Evolutionary conservation across 1,284 basidiomycete species (phyloP), one percentile per base, ranked within the genome.

Genomic region (Pseudozyma sp.): DNA sequence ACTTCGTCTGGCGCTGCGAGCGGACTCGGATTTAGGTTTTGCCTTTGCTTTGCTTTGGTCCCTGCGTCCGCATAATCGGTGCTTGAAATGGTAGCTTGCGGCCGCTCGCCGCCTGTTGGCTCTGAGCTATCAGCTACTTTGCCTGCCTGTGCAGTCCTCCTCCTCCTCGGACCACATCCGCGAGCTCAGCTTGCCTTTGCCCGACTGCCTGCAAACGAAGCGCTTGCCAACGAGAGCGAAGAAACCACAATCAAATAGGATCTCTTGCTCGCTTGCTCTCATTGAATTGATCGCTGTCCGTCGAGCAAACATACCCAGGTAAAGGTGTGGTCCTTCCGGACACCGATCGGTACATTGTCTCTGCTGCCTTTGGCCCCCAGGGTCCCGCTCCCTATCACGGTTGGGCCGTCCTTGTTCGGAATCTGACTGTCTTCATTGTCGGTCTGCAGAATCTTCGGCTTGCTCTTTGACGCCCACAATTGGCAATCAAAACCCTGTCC

Each of bases 51-150:
- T 24, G 19, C 7, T 19, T 19, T 34, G 30, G 50, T 47, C 54
- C 61, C 50, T 64, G 49, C 61, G 43, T 54, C 55, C 56, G 63
- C 63, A 65, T 65, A 65, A 58, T 60, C 64, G 57, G 64, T 40
- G 53, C 44, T 56, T 60, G 56, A 60, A 66, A 43, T 51, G 14
- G 10, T 40, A 24, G 7, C 50, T 47, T 31, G 24, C 24, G 40
- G 40, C n/a, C 11, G 13, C n/a, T 7, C 16, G 13, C 40, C 10
- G 40, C 40, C 40, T 7, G 2, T 16, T 42, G 10, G 7, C n/a
- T 16, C 40, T 8, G 48, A 24, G 45, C 39, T 34, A 31, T 46
- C 35, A 33, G 6, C 45, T 45, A 24, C 9, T 48, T 37, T 24
- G 24, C 34, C 48, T 11, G 13, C 34, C 17, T 29, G 17, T 24